Evolutionary conservation across 2,329 filamentous ascomycete genomes (phyloP).

Genomic region (Pleomassaria siparia): DNA sequence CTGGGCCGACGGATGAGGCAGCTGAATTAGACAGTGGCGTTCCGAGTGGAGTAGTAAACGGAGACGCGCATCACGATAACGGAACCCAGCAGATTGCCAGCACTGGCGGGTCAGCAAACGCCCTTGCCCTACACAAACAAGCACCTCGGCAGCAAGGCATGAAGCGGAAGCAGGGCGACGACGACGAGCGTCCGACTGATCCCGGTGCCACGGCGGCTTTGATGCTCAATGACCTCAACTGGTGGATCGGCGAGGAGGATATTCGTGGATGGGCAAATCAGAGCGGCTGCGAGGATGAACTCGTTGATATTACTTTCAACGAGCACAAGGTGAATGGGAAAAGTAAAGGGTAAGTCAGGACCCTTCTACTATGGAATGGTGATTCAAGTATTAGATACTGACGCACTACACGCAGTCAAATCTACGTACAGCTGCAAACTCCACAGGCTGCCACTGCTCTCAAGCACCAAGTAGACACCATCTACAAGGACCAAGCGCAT

Average conservation of each 20-base stretch:
- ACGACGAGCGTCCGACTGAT: conserved; percentile 57
- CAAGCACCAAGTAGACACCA: conserved; percentile 77
- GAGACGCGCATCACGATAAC: conserved; percentile 26
- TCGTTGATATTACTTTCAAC: conserved; percentile 93
- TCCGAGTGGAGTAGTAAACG: conserved; percentile 22
- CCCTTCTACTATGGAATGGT: background rate
- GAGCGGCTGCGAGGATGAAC: conserved; percentile 77
- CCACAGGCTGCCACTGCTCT: conserved; percentile 82
- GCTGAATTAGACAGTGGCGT: background rate
- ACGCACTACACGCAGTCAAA: conserved; percentile 55
- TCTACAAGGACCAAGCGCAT: conserved; percentile 58
- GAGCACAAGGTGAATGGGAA: conserved; percentile 99
- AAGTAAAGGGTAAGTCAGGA: conserved; percentile 78
- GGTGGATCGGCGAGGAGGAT: conserved; percentile 93
- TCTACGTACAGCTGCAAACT: conserved; percentile 81
- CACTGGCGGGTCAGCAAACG: conserved; percentile 43
- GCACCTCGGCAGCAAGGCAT: conserved; percentile 57
- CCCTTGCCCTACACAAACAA: conserved; percentile 43
- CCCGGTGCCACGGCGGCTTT: conserved; percentile 69
- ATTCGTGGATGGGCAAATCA: conserved; percentile 82
- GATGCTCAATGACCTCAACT: conserved; percentile 85
- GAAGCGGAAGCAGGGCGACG: conserved; percentile 62
- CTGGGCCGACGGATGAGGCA: background rate
- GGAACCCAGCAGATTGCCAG: conserved; percentile 48
- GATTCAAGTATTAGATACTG: conserved; percentile 2